Percentiles rank a stretch among this genome's conserved stretches.
Evolutionary conservation across 2,329 filamentous ascomycete genomes (phyloP).

Genomic region (Rhinocladiella mackenziei): DNA sequence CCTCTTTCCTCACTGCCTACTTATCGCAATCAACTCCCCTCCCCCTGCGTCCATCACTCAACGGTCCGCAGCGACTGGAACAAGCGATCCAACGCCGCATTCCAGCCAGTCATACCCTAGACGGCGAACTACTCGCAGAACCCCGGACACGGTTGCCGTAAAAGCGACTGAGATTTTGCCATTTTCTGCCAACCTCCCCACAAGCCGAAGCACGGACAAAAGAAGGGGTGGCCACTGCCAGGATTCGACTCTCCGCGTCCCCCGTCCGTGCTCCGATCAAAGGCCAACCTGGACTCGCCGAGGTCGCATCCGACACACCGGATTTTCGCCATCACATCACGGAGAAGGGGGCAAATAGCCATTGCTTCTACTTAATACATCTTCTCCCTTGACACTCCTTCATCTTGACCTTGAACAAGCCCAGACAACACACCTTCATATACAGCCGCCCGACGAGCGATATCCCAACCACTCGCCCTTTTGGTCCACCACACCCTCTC

Average conservation of each 20-base stretch:
- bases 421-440: slow-evolving; percentile 9
- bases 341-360: slow-evolving; percentile 22
- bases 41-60: slow-evolving; percentile 21
- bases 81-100: slow-evolving; percentile 11
- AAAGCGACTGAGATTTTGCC: slow-evolving; percentile 11
- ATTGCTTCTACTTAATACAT: slow-evolving; percentile 8
- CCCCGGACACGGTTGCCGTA: slow-evolving; percentile 17
- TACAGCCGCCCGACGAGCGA: slow-evolving; percentile 2
- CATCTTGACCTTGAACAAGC: slow-evolving; percentile 1
- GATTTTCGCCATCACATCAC: slow-evolving; percentile 19
- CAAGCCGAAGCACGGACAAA: slow-evolving; percentile 11
- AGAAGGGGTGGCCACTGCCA: neutral
- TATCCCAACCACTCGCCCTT: slow-evolving; percentile 8
- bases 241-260: slow-evolving; percentile 1
- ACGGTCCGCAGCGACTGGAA: slow-evolving; percentile 17
- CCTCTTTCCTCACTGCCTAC: no score
- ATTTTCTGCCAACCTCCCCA: slow-evolving; percentile 9
- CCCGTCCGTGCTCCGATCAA: slow-evolving; percentile 7
- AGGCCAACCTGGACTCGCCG: slow-evolving; percentile 11
- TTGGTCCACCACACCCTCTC: slow-evolving; percentile 3
- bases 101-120: slow-evolving; percentile 14
- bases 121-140: slow-evolving; percentile 17
- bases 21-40: neutral
- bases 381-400: slow-evolving; percentile 1
- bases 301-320: slow-evolving; percentile 22